Base-by-base conservation (phyloP, 306 rosid genomes). In the Lathyrus aphaca region DNA sequence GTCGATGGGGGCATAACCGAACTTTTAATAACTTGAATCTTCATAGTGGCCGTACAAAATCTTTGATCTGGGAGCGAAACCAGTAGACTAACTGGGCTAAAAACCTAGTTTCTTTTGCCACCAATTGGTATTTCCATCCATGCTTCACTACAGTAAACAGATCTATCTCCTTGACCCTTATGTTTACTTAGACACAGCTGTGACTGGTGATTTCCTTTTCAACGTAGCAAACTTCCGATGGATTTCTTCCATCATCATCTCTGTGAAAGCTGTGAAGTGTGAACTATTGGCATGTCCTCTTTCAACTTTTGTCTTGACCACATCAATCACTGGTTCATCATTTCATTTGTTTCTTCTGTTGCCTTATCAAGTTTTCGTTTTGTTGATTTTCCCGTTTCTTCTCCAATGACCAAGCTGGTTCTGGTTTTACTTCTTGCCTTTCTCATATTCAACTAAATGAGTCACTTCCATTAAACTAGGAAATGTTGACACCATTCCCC, bases 1-100 rank as follows among this genome's bases (percentile, higher is more conserved):
- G 44, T 32, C 58, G 3, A 14, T 21, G 58, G 30, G 65, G 13
- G 42, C 23, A 58, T 58, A 25, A 6, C 64, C 21, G 6, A 30
- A 32, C 13, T 58, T 16, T 37, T 56, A 15, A 8, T 48, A 56
- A 56, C 62, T 27, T 56, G 37, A 21, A 50, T 50, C 57, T 50
- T 14, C 14, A 18, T 17, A 17, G 10, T 11, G 19, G 13, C 13
- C 8, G 29, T 50, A 7, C 13, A 7, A 18, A 17, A 8, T 2
- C 0, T 10, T 40, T 40, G 45, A 40, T 40, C 45, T 40, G 14
- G 45, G 13, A 40, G 45, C 14, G 45, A 11, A 40, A n/a, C 13
- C 45, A 9, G 45, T 40, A 2, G n/a, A 40, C 45, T 2, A 11
- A 40, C 39, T 35, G 39, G 39, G 2, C 39, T 40, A 10, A 40